phyloP scores from a whole-genome alignment of 2,329 filamentous ascomycete species.

The Verticillium albo-atrum region DNA sequence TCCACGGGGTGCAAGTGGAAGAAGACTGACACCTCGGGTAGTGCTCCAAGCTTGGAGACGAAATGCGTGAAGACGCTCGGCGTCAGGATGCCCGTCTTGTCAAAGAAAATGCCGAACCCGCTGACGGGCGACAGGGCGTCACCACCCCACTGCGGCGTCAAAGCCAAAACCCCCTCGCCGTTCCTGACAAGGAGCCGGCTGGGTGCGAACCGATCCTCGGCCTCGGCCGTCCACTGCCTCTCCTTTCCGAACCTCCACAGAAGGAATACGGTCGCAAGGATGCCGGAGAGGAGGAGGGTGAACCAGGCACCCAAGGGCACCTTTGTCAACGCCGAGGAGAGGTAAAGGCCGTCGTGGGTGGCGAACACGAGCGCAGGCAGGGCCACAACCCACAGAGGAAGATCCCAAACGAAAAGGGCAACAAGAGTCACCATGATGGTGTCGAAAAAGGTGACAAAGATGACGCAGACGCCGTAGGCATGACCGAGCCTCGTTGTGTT shows the following conservation, averaged over 20 bases:
- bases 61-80: constrained; percentile 70
- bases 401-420: constrained; percentile 67
- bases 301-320: constrained; percentile 77
- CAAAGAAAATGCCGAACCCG: constrained; percentile 70
- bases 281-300: constrained; percentile 59
- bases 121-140: constrained; percentile 27
- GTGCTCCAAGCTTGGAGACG: constrained; percentile 62
- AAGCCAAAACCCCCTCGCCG: constrained; percentile 19
- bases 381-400: constrained; percentile 56
- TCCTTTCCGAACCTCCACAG: constrained; percentile 79
- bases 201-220: constrained; percentile 51
- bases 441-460: constrained; percentile 74
- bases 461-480: constrained; percentile 76
- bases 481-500: constrained; percentile 69
- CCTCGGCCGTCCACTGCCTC: constrained; percentile 69
- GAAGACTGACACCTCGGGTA: constrained; percentile 67
- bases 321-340: constrained; percentile 67
- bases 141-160: constrained; percentile 23
- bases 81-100: constrained; percentile 55
- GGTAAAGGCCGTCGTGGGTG: constrained; percentile 63
- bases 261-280: constrained; percentile 62
- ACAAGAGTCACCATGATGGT: constrained; percentile 71
- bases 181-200: constrained; percentile 29
- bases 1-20: constrained; percentile 67
- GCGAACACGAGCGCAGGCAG: constrained; percentile 60